These are phyloP conservation scores for Gilbertella persicaria DNA, from an alignment of 371 early-diverging fungal genomes.

Conservation along the genomic window DNA sequence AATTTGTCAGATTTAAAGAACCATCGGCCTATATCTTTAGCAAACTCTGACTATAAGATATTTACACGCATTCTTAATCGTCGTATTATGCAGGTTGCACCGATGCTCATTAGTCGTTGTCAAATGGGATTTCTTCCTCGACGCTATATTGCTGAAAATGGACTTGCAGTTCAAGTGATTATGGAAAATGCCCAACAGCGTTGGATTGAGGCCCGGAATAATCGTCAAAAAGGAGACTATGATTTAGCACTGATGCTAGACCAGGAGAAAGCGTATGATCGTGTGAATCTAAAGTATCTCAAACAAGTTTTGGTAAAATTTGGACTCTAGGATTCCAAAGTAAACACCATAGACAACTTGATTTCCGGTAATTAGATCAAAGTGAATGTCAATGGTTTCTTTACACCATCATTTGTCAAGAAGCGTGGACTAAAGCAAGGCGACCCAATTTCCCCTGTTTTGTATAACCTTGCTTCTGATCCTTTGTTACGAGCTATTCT, in stretches of 20 bases:
- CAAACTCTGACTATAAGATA: constrained; percentile 24
- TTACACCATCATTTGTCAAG: constrained; percentile 5
- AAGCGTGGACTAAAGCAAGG: constrained; percentile 12
- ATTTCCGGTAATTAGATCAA: constrained; percentile 2
- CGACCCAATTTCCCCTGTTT: constrained; percentile 10
- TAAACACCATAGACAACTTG: constrained; percentile 2
- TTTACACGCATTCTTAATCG: constrained; percentile 24
- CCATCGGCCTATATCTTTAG: constrained; percentile 29
- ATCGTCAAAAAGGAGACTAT: too few species aligned
- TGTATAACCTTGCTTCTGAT: constrained; percentile 19
- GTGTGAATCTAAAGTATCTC: constrained; percentile 20
- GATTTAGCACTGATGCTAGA: constrained; percentile 15
- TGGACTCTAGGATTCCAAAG: constrained; percentile 8
- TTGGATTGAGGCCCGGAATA: background rate
- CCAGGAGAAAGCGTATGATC: constrained; percentile 26
- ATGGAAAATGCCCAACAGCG: constrained; percentile 12
- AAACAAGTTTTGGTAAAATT: background rate
- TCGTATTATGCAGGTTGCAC: background rate
- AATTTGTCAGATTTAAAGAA: constrained; percentile 14
- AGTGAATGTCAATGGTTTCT: constrained; percentile 24
- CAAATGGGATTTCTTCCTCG: constrained; percentile 11
- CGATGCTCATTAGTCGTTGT: background rate
- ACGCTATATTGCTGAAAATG: constrained; percentile 14
- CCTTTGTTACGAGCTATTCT: too few species aligned
- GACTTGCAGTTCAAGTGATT: background rate